A percentile compares a stretch with the other conserved stretches of the same genome.
Evolutionary conservation across 345 rosid species (phyloP).

Genomic region (Microcos paniculata): DNA sequence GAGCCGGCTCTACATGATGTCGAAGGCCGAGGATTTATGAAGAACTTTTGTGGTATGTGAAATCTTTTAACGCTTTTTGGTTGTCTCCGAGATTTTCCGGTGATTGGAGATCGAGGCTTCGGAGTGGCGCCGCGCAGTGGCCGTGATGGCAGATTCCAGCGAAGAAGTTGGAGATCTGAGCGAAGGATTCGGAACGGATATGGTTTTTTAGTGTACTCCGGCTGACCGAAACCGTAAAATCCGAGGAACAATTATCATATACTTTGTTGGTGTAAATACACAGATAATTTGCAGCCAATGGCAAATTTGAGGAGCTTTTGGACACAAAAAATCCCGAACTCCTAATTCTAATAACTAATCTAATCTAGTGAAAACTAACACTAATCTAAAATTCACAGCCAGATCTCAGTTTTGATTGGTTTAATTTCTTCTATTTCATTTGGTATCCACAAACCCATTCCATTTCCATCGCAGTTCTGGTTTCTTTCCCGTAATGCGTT

Average conservation of each 20-base stretch:
- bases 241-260: not conserved
- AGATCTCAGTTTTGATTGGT: not conserved
- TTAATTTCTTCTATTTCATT: not conserved
- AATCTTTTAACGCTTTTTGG: not conserved
- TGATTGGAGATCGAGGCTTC: not conserved
- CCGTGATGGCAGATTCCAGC: not conserved
- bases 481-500: not conserved
- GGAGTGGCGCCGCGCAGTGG: not conserved
- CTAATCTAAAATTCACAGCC: not conserved
- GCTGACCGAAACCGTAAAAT: constrained; percentile 1
- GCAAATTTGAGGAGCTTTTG: constrained; percentile 11
- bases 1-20: constrained; percentile 62
- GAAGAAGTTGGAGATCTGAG: constrained; percentile 11
- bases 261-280: constrained; percentile 14
- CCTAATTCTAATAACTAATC: not conserved
- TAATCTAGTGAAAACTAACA: not conserved
- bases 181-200: constrained; percentile 8
- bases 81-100: not conserved
- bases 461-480: not conserved
- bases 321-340: not conserved
- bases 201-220: constrained; percentile 14
- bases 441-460: not conserved
- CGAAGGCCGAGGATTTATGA: constrained; percentile 35
- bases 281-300: constrained; percentile 6
- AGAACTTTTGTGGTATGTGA: constrained; percentile 3